These are phyloP conservation scores for Candida nonsorbophila DNA, from an alignment of 805 yeast species.

Conservation along the genomic window DNA sequence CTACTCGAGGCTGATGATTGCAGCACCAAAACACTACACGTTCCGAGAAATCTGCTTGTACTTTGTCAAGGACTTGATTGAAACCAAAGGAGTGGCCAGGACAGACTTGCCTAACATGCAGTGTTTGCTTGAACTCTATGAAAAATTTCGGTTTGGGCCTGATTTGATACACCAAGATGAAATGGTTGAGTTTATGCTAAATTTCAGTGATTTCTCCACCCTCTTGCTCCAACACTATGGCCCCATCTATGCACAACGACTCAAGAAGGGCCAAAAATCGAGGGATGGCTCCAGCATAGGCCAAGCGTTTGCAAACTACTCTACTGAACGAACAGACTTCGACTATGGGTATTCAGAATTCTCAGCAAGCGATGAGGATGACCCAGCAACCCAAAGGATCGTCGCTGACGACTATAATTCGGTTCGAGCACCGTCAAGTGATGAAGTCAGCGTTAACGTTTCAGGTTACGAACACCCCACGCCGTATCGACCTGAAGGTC, in stretches of 20 bases:
- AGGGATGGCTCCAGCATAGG: too few species aligned
- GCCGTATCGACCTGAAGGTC: too few species aligned
- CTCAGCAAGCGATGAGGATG: too few species aligned
- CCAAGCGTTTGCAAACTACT: too few species aligned
- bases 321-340: too few species aligned
- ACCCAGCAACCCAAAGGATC: too few species aligned
- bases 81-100: slow-evolving; percentile 1
- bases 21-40: slow-evolving; percentile 32
- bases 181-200: slow-evolving; percentile 53
- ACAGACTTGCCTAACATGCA: slow-evolving; percentile 10
- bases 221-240: slow-evolving; percentile 13
- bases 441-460: too few species aligned
- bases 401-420: too few species aligned
- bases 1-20: slow-evolving; percentile 3
- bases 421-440: too few species aligned
- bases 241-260: slow-evolving; percentile 8
- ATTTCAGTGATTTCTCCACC: slow-evolving; percentile 14
- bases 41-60: slow-evolving; percentile 38
- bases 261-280: too few species aligned
- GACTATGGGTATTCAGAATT: too few species aligned
- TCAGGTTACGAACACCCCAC: too few species aligned
- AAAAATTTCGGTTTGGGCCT: slow-evolving; percentile 63
- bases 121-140: slow-evolving; percentile 48
- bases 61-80: slow-evolving; percentile 16
- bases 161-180: slow-evolving; percentile 52